Percentiles rank a stretch among this genome's conserved stretches.
Conservation (phyloP, 2,329 filamentous ascomycete species). For the Tolypocladium guangdongense region DNA sequence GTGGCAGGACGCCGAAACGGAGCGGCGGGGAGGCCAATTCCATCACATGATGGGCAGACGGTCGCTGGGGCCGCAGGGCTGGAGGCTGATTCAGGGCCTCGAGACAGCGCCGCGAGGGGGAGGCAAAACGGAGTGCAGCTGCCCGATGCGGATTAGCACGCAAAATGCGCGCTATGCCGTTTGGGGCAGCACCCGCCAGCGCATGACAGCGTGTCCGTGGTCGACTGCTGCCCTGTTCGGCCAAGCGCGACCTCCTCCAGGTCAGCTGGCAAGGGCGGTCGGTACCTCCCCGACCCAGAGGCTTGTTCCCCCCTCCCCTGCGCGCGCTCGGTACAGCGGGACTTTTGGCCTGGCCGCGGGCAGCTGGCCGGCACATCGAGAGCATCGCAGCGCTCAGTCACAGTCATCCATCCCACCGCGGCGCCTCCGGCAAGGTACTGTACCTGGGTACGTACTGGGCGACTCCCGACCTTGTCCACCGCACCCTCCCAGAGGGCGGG, state of each 20-base stretch:
- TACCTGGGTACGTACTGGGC: not conserved
- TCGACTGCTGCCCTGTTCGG: not conserved
- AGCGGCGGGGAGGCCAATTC: not conserved
- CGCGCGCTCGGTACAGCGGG: not conserved
- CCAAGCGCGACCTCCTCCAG: not conserved
- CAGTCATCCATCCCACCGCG: not conserved
- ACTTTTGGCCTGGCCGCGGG: not conserved
- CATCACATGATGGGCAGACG: not conserved
- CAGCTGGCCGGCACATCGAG: not conserved
- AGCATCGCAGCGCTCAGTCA: not conserved
- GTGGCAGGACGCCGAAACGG: not conserved
- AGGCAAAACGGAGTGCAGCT: not conserved
- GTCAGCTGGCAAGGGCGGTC: conserved; percentile 1
- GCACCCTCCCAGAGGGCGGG: not conserved
- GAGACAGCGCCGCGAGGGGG: not conserved
- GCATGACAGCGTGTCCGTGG: not conserved
- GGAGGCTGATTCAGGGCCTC: not conserved
- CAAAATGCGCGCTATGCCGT: not conserved
- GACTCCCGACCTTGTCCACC: not conserved
- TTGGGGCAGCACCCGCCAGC: not conserved
- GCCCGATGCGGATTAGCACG: not conserved
- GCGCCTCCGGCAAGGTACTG: not conserved
- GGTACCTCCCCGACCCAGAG: conserved; percentile 3
- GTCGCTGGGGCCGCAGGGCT: not conserved
- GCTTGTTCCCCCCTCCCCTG: not conserved